Base-by-base conservation (phyloP, 2,329 filamentous ascomycete genomes). In the Pseudopyricularia javanii region DNA sequence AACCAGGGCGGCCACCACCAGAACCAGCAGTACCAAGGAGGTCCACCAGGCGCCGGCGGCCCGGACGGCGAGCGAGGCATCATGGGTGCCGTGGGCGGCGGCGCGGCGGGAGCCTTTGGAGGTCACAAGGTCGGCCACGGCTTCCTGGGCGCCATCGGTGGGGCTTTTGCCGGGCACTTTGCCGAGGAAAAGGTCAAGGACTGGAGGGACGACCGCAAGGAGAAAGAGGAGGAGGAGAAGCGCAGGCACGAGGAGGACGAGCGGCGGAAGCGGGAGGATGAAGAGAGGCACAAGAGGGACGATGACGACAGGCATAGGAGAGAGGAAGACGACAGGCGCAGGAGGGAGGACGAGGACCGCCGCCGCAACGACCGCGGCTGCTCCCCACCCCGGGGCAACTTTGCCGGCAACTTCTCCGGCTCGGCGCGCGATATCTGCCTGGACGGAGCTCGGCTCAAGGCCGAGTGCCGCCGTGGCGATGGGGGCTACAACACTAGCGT, bases 161-260 rank as follows among this genome's bases (percentile, higher is more conserved):
- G 66, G 28, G 64, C 67, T 33, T 59, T 72, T 15, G 62, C 66
- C 4, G 70, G 70, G 12, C 70, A 70, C 11, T 62, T 72, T 34
- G 67, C 67, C 3, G 70, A 70, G 3, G 67, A 70, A 59, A 70
- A 72, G 57, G 53, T 69, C 66, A 67, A 65, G 59, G 64, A 70
- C 54, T 62, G 65, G 32, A 64, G 64, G 26, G 62, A 72, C 54
- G 69, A 72, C 26, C 62, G 71, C 54, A 69, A 72, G 52, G 63
- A 67, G 55, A 69, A 70, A 60, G 57, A 55, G 3, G 50, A 56
- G 66, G 67, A 65, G 58, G 64, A 70, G 54, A 63, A 66, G 30
- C 65, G 64, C 26, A 62, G 71, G 54, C 68, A 72, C 51, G 63
- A 67, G 55, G 69, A 70, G 61, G 57, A 60, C 28, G 60, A 61